Percentiles rank a stretch among this genome's conserved stretches.
Conservation (phyloP, 495 filamentous ascomycete genomes). For the Penicillium bovifimosum region DNA sequence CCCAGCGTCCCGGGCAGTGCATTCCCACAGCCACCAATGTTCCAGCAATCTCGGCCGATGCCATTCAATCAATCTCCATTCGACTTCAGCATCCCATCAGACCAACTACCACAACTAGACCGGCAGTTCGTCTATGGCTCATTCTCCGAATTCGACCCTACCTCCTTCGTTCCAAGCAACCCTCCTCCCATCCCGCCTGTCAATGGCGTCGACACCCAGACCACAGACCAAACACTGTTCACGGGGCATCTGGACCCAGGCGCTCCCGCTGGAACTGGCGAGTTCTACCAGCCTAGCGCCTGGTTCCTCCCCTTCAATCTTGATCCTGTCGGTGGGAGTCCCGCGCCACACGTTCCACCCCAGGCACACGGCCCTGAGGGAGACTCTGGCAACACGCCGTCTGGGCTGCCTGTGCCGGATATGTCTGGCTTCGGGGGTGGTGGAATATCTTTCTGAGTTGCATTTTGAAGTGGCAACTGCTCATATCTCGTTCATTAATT, state of each 20-base stretch:
- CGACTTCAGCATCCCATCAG: conserved; percentile 37
- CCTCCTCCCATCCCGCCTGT: conserved; percentile 23
- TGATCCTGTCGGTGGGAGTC: conserved; percentile 47
- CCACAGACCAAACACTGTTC: conserved; percentile 27
- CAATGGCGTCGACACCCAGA: conserved; percentile 21
- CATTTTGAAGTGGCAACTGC: conserved; percentile 25
- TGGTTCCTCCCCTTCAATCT: conserved; percentile 98
- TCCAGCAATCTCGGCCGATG: conserved; percentile 30
- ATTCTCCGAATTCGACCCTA: conserved; percentile 59
- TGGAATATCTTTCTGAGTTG: conserved; percentile 23
- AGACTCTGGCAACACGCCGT: background rate
- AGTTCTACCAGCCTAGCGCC: conserved; percentile 57
- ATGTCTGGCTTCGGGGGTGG: conserved; percentile 23
- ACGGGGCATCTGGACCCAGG: conserved; percentile 36
- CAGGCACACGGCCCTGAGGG: background rate
- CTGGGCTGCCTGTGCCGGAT: conserved; percentile 10
- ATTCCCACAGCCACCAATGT: conserved; percentile 40
- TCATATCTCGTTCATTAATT: background rate
- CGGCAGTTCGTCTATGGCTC: conserved; percentile 74
- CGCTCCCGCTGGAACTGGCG: conserved; percentile 37
- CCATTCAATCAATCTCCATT: conserved; percentile 35
- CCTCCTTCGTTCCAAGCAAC: conserved; percentile 32
- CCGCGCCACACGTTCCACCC: conserved; percentile 13
- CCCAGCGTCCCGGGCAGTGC: conserved; percentile 37
- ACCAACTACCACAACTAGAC: conserved; percentile 58